Evolutionary conservation across 1,284 basidiomycete species (phyloP).

Genomic region (Apiotrichum mycotoxinovorans): DNA sequence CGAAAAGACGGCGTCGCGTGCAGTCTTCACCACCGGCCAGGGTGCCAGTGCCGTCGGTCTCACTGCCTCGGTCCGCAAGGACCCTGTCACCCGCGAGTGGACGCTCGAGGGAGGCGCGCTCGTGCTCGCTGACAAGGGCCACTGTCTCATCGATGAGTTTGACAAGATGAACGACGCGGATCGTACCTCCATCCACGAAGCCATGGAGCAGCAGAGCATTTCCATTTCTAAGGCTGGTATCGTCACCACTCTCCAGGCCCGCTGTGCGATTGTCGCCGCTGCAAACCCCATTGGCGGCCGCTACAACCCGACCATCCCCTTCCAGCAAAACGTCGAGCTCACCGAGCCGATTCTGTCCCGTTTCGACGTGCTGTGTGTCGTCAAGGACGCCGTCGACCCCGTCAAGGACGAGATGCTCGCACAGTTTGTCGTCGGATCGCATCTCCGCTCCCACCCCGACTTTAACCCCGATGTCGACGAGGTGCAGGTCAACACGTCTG

Average conservation of each 20-base stretch:
- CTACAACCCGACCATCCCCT: slow-evolving; percentile 96
- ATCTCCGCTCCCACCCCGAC: slow-evolving; percentile 87
- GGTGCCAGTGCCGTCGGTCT: slow-evolving; percentile 97
- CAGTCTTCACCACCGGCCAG: slow-evolving; percentile 98
- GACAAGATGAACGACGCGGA: slow-evolving; percentile 99
- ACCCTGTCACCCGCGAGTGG: slow-evolving; percentile 97
- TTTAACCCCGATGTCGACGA: slow-evolving; percentile 81
- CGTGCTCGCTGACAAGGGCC: slow-evolving; percentile 97
- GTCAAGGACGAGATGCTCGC: slow-evolving; percentile 95
- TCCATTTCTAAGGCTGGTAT: slow-evolving; percentile 99
- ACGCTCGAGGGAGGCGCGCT: slow-evolving; percentile 96
- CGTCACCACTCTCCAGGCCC: slow-evolving; percentile 91
- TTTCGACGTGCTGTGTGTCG: slow-evolving; percentile 96
- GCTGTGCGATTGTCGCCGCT: slow-evolving; percentile 95
- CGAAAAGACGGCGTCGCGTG: slow-evolving; percentile 95
- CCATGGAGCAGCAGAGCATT: slow-evolving; percentile 99
- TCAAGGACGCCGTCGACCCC: slow-evolving; percentile 95
- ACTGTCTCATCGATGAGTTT: slow-evolving; percentile 98
- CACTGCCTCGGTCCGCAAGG: slow-evolving; percentile 95
- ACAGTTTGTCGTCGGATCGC: slow-evolving; percentile 93
- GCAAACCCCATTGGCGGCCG: slow-evolving; percentile 95
- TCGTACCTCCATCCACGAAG: slow-evolving; percentile 97
- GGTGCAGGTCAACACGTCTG: slow-evolving; percentile 77
- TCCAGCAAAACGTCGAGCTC: slow-evolving; percentile 97
- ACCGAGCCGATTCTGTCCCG: slow-evolving; percentile 99